Base-by-base conservation (phyloP, 306 rosid genomes). In the Oemleria cerasiformis region DNA sequence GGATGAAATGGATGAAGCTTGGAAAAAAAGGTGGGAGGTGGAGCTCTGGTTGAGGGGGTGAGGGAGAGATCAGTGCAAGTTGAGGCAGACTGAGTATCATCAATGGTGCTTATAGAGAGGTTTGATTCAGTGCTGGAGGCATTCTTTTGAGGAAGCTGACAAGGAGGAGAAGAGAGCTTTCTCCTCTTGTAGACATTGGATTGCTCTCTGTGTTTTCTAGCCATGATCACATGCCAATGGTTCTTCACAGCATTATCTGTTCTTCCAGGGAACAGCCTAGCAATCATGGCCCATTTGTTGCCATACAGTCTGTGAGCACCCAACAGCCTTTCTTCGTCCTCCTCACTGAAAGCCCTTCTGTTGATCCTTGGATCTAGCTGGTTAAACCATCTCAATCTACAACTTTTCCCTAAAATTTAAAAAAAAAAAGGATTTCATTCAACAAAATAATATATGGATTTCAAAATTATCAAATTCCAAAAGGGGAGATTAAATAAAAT, bases 241-340 rank as follows among this genome's bases (percentile, higher is more conserved):
- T 92, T 92, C 91, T 92, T 92, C 57, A 92, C 98, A 63, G 96
- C 91, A 76, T 92, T 92, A 75, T 92, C 98, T 20, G 98, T 92
- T 61, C 98, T 86, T 1, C 98, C 96, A 15, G 98, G 98, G 61
- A 92, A 92, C 7, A 92, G 87, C 59, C 89, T 87, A 0, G 98
- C 84, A 49, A 92, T 90, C 87, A 86, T 84, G 4, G 98, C 96
- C 98, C 98, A 92, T 82, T 90, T 90, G 92, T 85, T 92, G 7
- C 98, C 96, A 44, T 90, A 86, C 70, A 88, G 62, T 67, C 78
- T 86, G 8, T 92, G 96, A 5, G 91, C 88, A 15, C 76, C 68
- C 62, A 92, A 45, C 5, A 92, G 88, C 38, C 87, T 88, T 47
- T 82, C 96, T 71, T 88, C 96, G 78, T 92, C 98, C 65, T 90